Evolutionary conservation across 2,329 filamentous ascomycete genomes (phyloP), one percentile per base, ranked within the genome.

Genomic region (Ceratocystis variospora): DNA sequence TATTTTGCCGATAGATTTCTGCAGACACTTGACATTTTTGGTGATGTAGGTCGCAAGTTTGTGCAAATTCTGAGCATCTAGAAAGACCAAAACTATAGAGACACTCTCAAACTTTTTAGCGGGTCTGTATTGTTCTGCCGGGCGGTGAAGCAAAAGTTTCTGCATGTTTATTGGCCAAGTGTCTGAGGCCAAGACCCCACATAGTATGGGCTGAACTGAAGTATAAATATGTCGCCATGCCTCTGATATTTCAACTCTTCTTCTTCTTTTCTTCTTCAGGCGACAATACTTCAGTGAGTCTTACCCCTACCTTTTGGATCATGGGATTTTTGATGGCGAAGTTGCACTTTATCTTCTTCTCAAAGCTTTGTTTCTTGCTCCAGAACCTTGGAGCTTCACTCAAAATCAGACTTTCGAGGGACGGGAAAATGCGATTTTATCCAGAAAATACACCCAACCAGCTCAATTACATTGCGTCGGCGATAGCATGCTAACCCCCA

Each of bases 211-310:
- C 37, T 74, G 72, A 73, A 74, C 75, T 75, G 0, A 57, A 66
- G 64, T 81, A 81, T 80, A 80, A 77, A 80, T 73, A 31, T 12
- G 10, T 33, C 61, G 10, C 17, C 70, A 44, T 45, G 63, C 67
- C 69, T 73, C 70, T 70, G 72, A 69, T 7, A 45, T 59, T 68
- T 75, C 78, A 69, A 73, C 72, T 73, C 73, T 77, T 77, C 75
- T 78, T 76, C 72, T 75, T 79, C 79, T 79, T 77, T 79, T 83
- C 77, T 76, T 80, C 75, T 82, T 77, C 65, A 66, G 80, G 81
- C 81, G 81, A 84, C 80, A 82, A 83, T 83, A 83, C 80, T 81
- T 81, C 77, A 83, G 77, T 79, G 76, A 71, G 75, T 57, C 72
- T 65, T 69, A 72, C 75, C 76, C 74, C 73, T 73, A 73, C 73